Base-by-base conservation (phyloP, 768 basidiomycete species). In the Suillus paluster region DNA sequence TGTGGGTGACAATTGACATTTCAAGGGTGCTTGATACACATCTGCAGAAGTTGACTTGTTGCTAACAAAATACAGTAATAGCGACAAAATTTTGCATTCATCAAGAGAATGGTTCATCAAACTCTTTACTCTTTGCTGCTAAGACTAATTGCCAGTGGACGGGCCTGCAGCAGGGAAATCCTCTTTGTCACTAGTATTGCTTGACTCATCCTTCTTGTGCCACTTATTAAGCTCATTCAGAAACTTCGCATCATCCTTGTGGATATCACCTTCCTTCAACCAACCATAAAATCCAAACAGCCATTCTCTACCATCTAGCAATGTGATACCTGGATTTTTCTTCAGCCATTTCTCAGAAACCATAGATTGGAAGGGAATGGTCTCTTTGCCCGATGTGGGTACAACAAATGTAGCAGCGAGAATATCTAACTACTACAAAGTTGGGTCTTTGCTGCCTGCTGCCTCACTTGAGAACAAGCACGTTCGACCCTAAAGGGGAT, bases 1-100 rank as follows among this genome's bases (percentile, higher is more conserved):
- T 60, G 19, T 60, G 59, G 59, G 59, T 50, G 42, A 60, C 50
- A 39, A 41, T 60, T 23, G 53, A 61, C 23, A 33, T 61, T 9
- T 50, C 60, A 25, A 61, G 44, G 60, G 48, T 60, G 33, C 36
- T 49, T 30, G 23, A 11, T 55, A 55, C 36, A 3, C 36, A 36
- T 36, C 36, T 36, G 36, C 36, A 36, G 36, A 36, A 36, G 36
- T 36, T 36, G 36, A 36, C 36, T 36, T 11, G 36, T 11, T 36
- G 36, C 36, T 36, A 36, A 36, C 36, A 36, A 36, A 36, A 36
- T 36, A 36, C 36, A 36, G 36, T 36, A 8, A 36, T 36, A 36
- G 36, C 36, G 10, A 36, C 36, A 36, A 36, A 36, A 36, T 36
- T 30, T 30, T 30, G 30, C 30, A 30, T 30, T 30, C 30, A 30